Percentiles rank a stretch among this genome's conserved stretches.
phyloP scores from a whole-genome alignment of 805 yeast species.

The Candida sphagnicola region DNA sequence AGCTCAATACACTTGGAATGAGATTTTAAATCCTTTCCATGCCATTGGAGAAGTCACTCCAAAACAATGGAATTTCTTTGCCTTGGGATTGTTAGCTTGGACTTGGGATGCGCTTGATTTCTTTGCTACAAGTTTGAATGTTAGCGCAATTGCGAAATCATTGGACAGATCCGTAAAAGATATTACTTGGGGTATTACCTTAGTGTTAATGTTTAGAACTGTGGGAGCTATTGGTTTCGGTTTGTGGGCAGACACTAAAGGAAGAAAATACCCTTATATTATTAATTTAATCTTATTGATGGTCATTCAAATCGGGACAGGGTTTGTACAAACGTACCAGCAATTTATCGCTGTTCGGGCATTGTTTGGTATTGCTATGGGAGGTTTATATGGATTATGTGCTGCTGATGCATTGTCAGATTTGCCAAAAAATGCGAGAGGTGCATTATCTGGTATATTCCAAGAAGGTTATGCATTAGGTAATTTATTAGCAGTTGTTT shows the following conservation, averaged over 20 bases:
- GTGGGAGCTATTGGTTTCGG: conserved; percentile 72
- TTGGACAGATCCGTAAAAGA: conserved; percentile 41
- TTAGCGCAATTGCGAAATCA: conserved; percentile 43
- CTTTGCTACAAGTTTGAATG: conserved; percentile 57
- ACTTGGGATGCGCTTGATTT: conserved; percentile 70
- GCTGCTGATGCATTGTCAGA: conserved; percentile 67
- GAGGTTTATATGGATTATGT: conserved; percentile 64
- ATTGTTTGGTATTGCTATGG: conserved; percentile 66
- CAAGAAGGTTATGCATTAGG: conserved; percentile 63
- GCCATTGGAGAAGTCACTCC: conserved; percentile 32
- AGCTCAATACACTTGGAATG: conserved; percentile 29
- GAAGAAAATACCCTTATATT: conserved; percentile 3
- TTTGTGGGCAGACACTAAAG: conserved; percentile 31
- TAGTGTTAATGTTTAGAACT: conserved; percentile 66
- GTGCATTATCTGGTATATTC: conserved; percentile 58
- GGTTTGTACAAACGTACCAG: conserved; percentile 54
- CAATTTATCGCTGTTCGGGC: conserved; percentile 63
- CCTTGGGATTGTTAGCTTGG: conserved; percentile 64
- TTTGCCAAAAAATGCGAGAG: conserved; percentile 55
- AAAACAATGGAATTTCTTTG: conserved; percentile 54
- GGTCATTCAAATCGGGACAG: conserved; percentile 60
- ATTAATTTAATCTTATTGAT: conserved; percentile 42
- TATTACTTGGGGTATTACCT: conserved; percentile 68
- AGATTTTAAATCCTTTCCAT: conserved; percentile 44
- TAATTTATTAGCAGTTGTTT: conserved; percentile 60